These are phyloP conservation scores for Heimioporus sp. DNA, from an alignment of 768 basidiomycete genomes.

Conservation along the genomic window DNA sequence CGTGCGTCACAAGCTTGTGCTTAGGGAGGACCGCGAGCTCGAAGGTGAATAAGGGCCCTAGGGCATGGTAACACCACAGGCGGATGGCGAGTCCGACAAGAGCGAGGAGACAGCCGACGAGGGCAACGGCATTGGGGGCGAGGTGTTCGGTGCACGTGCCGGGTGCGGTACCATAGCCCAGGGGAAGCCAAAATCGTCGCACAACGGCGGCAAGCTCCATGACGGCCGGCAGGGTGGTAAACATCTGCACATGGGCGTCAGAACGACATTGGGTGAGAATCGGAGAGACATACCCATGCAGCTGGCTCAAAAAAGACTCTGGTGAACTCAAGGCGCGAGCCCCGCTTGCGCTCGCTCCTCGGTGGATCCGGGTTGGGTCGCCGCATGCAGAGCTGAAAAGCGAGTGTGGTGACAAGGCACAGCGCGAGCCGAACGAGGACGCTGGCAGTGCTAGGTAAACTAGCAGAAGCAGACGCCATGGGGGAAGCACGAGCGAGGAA, in stretches of 20 bases:
- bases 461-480: background rate
- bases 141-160: conserved; percentile 7
- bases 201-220: background rate
- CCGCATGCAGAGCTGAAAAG: conserved; percentile 4
- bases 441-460: background rate
- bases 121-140: conserved; percentile 1
- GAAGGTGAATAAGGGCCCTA: conserved; percentile 41
- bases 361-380: conserved; percentile 7
- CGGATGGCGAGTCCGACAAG: conserved; percentile 31
- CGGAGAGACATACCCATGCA: background rate
- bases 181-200: background rate
- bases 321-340: background rate
- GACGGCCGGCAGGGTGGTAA: background rate
- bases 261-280: background rate
- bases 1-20: conserved; percentile 13
- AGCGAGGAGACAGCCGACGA: conserved; percentile 6
- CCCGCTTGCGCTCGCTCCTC: background rate
- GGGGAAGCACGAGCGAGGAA: background rate
- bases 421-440: conserved; percentile 1
- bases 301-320: background rate
- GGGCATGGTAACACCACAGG: conserved; percentile 33
- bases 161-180: background rate
- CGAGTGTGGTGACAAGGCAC: background rate
- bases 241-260: background rate
- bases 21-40: conserved; percentile 24